Evolutionary conservation across 805 yeast genomes (phyloP).

Genomic region (Diddensiella santjacobensis): DNA sequence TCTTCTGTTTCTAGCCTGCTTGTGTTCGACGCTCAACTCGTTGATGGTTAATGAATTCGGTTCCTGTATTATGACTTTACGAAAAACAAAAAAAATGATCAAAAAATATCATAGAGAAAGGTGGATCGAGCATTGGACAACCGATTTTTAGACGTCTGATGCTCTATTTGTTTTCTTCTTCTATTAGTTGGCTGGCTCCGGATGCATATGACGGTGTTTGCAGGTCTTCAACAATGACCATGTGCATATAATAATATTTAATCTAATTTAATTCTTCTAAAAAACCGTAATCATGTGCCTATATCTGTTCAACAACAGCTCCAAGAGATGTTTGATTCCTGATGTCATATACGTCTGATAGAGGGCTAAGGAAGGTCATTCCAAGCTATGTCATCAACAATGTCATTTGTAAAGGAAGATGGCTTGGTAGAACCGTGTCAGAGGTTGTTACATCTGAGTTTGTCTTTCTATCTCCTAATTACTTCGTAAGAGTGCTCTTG

Average conservation of each 20-base stretch:
- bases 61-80: slow-evolving; percentile 7
- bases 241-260: slow-evolving; percentile 14
- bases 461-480: slow-evolving; percentile 59
- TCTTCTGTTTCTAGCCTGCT: background rate
- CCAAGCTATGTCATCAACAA: slow-evolving; percentile 41
- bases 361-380: slow-evolving; percentile 10
- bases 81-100: background rate
- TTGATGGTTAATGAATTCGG: slow-evolving; percentile 14
- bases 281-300: too few species aligned
- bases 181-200: slow-evolving; percentile 5
- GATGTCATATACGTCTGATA: background rate
- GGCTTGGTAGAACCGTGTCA: slow-evolving; percentile 73
- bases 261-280: slow-evolving; percentile 6
- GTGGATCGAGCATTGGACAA: too few species aligned
- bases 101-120: background rate
- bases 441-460: slow-evolving; percentile 77
- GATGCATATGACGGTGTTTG: slow-evolving; percentile 11
- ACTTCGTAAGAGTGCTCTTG: slow-evolving; percentile 39
- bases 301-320: too few species aligned
- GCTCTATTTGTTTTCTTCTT: too few species aligned
- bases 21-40: slow-evolving; percentile 27
- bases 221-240: slow-evolving; percentile 24
- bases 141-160: too few species aligned
- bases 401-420: slow-evolving; percentile 78
- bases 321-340: background rate